Conservation (phyloP, 257 asterid genomes). For the Sherardia arvensis region DNA sequence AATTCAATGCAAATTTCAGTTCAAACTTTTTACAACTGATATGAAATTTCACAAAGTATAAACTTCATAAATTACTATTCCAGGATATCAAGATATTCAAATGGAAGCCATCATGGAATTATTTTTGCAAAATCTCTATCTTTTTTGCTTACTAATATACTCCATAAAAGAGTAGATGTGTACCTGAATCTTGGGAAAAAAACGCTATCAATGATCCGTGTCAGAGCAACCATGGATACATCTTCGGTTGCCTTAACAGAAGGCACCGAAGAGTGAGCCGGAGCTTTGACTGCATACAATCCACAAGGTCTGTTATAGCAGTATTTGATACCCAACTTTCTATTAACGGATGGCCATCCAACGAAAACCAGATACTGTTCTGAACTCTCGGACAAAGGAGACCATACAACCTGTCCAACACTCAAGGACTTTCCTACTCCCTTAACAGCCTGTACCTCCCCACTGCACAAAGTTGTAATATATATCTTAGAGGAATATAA, state of each 20-base stretch:
- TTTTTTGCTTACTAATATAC: background rate
- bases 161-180: background rate
- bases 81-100: background rate
- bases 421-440: conserved; percentile 57
- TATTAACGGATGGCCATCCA: conserved; percentile 80
- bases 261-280: conserved; percentile 20
- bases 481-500: conserved; percentile 14
- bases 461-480: conserved; percentile 45
- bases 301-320: conserved; percentile 87
- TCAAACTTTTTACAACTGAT: background rate
- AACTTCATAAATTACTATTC: background rate
- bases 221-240: conserved; percentile 32
- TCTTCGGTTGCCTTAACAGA: conserved; percentile 35
- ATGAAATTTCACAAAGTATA: background rate
- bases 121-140: background rate
- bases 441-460: conserved; percentile 51
- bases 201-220: conserved; percentile 64
- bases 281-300: conserved; percentile 66
- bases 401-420: conserved; percentile 92
- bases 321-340: conserved; percentile 77
- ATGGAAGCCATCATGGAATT: background rate
- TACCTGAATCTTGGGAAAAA: conserved; percentile 86
- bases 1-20: no score
- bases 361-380: conserved; percentile 58
- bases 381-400: conserved; percentile 44